phyloP scores from a whole-genome alignment of 1,284 basidiomycete species.

The Boletus semigastroideus region DNA sequence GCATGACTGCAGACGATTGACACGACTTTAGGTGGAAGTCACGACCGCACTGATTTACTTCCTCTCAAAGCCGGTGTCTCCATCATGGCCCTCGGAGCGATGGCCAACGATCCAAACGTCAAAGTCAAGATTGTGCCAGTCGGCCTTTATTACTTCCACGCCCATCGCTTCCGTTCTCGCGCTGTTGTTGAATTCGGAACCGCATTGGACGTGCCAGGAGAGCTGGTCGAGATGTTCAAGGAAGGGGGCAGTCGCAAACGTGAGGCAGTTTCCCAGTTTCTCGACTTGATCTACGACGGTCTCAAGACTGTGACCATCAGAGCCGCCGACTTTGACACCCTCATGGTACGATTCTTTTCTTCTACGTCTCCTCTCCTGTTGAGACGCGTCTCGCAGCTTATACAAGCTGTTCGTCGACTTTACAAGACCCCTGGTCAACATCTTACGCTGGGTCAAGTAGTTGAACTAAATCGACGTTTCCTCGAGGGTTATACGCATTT shows the following conservation, averaged over 20 bases:
- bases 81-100: constrained; percentile 96
- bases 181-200: constrained; percentile 97
- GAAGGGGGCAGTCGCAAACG: constrained; percentile 87
- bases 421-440: constrained; percentile 96
- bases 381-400: constrained; percentile 52
- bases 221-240: constrained; percentile 89
- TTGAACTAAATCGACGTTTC: constrained; percentile 94
- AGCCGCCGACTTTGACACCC: constrained; percentile 96
- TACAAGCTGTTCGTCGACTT: constrained; percentile 93
- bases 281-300: constrained; percentile 94
- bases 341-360: constrained; percentile 67
- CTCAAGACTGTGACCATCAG: constrained; percentile 96
- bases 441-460: constrained; percentile 93
- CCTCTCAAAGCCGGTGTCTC: constrained; percentile 96
- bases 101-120: constrained; percentile 86
- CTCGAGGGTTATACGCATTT: constrained; percentile 93
- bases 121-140: constrained; percentile 94
- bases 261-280: constrained; percentile 86
- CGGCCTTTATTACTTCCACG: constrained; percentile 94
- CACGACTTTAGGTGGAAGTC: constrained; percentile 75
- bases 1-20: constrained; percentile 9
- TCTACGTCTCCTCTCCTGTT: not conserved
- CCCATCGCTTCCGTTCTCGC: constrained; percentile 91
- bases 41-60: constrained; percentile 92
- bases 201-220: constrained; percentile 85